Conservation (phyloP, 495 filamentous ascomycete species). For the Aspergillus coremiiformis region DNA sequence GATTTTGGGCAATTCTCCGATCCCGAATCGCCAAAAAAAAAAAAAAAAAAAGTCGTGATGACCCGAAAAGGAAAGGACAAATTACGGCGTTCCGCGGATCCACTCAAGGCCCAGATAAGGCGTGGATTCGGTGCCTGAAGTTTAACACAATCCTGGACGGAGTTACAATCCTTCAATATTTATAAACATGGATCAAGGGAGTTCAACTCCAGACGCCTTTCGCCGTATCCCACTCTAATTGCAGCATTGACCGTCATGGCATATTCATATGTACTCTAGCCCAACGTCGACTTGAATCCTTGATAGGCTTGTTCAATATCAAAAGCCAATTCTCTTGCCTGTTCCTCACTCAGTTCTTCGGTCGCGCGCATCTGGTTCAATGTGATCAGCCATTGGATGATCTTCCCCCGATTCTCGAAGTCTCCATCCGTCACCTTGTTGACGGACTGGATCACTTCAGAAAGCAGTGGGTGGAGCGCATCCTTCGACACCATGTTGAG, state of each 20-base stretch:
- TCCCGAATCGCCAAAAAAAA: conserved; percentile 8
- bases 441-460: conserved; percentile 89
- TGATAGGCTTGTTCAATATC: conserved; percentile 88
- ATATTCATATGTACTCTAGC: conserved; percentile 19
- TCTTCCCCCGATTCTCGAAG: conserved; percentile 91
- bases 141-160: background rate
- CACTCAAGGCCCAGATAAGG: conserved; percentile 11
- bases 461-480: conserved; percentile 84
- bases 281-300: conserved; percentile 74
- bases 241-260: conserved; percentile 3
- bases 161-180: conserved; percentile 4
- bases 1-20: conserved; percentile 11
- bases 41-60: conserved; percentile 36
- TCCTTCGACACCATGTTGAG: conserved; percentile 89
- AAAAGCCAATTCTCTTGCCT: conserved; percentile 77
- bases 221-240: background rate
- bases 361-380: conserved; percentile 96
- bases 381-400: conserved; percentile 95
- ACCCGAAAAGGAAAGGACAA: conserved; percentile 36
- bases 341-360: conserved; percentile 80
- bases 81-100: conserved; percentile 26
- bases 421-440: conserved; percentile 92
- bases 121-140: background rate
- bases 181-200: background rate
- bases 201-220: conserved; percentile 8